Evolutionary conservation across 345 rosid genomes (phyloP).

Genomic region (Gossypium arboreum): DNA sequence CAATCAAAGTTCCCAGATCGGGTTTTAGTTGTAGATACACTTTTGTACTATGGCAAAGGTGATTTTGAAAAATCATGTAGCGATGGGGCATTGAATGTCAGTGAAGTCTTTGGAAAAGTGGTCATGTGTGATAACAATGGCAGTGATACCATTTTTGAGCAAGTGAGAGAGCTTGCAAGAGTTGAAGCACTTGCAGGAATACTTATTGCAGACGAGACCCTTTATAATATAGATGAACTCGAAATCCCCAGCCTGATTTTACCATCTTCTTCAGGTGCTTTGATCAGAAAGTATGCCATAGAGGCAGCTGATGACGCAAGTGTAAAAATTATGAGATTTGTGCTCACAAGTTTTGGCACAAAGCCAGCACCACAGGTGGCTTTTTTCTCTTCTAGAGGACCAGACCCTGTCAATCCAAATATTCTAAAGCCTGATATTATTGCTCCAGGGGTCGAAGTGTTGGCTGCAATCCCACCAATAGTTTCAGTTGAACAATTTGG

Average conservation of each 20-base stretch:
- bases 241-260: background rate
- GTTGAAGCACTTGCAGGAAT: background rate
- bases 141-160: background rate
- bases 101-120: background rate
- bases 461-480: constrained; percentile 22
- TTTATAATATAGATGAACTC: background rate
- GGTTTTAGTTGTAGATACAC: background rate
- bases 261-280: background rate
- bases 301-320: background rate
- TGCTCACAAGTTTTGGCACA: background rate
- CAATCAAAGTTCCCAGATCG: background rate
- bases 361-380: constrained; percentile 17
- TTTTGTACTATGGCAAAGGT: constrained; percentile 4
- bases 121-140: background rate
- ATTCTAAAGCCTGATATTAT: constrained; percentile 16
- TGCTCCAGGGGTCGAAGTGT: constrained; percentile 19
- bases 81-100: background rate
- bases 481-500: constrained; percentile 13
- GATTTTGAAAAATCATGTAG: background rate
- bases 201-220: background rate
- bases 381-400: constrained; percentile 8
- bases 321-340: background rate
- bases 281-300: background rate
- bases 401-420: constrained; percentile 6
- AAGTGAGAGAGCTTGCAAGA: background rate